These are phyloP conservation scores for Candida nanaspora DNA, from an alignment of 805 yeast species.

Conservation along the genomic window DNA sequence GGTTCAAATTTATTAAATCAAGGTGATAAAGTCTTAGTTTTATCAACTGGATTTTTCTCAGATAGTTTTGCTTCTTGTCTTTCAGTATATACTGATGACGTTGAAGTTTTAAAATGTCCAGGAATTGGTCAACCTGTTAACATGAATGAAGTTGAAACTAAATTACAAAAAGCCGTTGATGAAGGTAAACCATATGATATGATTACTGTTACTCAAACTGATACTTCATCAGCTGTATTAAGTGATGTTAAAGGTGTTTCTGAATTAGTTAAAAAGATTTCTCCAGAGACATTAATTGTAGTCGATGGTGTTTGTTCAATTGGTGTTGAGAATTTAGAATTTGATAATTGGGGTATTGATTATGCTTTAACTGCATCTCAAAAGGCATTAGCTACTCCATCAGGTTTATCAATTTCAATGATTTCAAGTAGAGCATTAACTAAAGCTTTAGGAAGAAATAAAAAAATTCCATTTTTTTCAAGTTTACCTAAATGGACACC, in stretches of 20 bases:
- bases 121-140: conserved; percentile 63
- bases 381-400: conserved; percentile 91
- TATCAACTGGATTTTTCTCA: conserved; percentile 87
- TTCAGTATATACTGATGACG: conserved; percentile 64
- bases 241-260: conserved; percentile 62
- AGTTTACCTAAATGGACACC: conserved; percentile 83
- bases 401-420: conserved; percentile 77
- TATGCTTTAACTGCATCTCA: conserved; percentile 88
- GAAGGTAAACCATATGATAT: conserved; percentile 39
- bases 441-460: conserved; percentile 43
- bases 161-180: conserved; percentile 36
- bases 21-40: conserved; percentile 68
- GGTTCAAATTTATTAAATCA: conserved; percentile 66
- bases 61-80: conserved; percentile 77
- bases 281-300: conserved; percentile 76
- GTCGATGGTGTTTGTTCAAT: conserved; percentile 96
- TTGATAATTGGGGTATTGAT: conserved; percentile 87
- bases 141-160: conserved; percentile 44
- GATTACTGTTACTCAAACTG: conserved; percentile 89
- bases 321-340: conserved; percentile 80
- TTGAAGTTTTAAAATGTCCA: conserved; percentile 64
- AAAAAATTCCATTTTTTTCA: conserved; percentile 54
- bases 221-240: conserved; percentile 93
- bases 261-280: conserved; percentile 46
- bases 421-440: conserved; percentile 70